These are phyloP conservation scores for Scleroderma citrinum DNA, from an alignment of 768 basidiomycete genomes.

Conservation along the genomic window DNA sequence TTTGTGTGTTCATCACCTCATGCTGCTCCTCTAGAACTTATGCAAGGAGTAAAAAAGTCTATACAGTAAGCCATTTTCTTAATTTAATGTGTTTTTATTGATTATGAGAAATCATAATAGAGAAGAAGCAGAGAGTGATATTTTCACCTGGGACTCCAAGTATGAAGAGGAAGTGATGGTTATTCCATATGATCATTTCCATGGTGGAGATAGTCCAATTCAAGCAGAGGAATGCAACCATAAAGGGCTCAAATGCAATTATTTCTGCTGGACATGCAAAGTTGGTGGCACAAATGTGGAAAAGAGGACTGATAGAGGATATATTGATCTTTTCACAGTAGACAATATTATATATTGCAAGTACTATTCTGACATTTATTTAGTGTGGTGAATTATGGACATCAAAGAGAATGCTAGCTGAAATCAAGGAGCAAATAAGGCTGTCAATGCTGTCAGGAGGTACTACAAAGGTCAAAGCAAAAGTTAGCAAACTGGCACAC, in stretches of 20 bases:
- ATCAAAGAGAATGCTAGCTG: neutral
- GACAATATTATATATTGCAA: neutral
- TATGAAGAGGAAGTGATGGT: constrained; percentile 19
- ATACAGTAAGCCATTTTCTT: too few relatives aligned
- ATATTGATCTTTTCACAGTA: constrained; percentile 16
- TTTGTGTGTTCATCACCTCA: constrained; percentile 31
- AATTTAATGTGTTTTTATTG: too few relatives aligned
- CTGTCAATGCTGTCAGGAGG: neutral
- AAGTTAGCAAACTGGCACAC: neutral
- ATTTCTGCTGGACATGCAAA: too few relatives aligned
- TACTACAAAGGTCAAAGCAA: neutral
- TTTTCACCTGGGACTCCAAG: constrained; percentile 19
- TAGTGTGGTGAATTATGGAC: neutral
- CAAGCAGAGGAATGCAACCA: too few relatives aligned
- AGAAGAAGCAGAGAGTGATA: constrained; percentile 1
- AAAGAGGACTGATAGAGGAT: constrained; percentile 25
- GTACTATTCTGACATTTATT: too few relatives aligned
- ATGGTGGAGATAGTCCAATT: too few relatives aligned
- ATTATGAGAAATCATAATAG: too few relatives aligned
- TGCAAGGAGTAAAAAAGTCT: too few relatives aligned
- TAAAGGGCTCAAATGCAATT: too few relatives aligned
- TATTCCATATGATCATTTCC: too few relatives aligned
- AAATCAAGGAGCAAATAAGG: constrained; percentile 3
- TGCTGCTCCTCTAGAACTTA: constrained; percentile 29
- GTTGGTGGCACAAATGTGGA: too few relatives aligned